Evolutionary conservation across 176 grass and related monocot species (phyloP).

Genomic region (Guadua angustifolia): DNA sequence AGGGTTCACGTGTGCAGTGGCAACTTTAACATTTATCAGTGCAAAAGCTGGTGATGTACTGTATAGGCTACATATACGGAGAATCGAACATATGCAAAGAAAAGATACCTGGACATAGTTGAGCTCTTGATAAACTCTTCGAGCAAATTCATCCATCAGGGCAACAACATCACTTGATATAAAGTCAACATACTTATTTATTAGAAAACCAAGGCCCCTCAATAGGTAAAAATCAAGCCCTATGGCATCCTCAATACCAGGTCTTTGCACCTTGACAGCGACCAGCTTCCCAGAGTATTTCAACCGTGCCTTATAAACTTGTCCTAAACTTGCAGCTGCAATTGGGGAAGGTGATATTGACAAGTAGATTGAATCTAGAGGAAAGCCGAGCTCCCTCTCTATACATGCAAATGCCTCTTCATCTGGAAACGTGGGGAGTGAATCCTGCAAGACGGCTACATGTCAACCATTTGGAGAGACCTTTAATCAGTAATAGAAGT

Average conservation of each 20-base stretch:
- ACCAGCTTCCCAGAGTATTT: constrained; percentile 74
- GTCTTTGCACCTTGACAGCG: constrained; percentile 92
- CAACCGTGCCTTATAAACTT: constrained; percentile 90
- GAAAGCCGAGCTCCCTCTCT: constrained; percentile 76
- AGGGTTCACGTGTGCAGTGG: not conserved
- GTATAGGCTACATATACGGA: not conserved
- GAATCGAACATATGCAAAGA: constrained; percentile 21
- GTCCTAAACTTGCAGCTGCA: constrained; percentile 94
- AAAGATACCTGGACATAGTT: constrained; percentile 94
- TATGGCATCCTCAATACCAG: constrained; percentile 85
- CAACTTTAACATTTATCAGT: too few relatives aligned
- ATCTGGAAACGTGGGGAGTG: constrained; percentile 93
- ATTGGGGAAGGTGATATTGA: constrained; percentile 81
- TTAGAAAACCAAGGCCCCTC: constrained; percentile 75
- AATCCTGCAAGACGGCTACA: constrained; percentile 65
- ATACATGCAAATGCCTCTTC: constrained; percentile 88
- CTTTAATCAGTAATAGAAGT: constrained; percentile 12
- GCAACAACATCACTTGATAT: constrained; percentile 83
- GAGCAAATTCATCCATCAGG: constrained; percentile 91
- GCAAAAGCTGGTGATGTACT: too few relatives aligned
- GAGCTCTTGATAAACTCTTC: constrained; percentile 94
- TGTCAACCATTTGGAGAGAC: constrained; percentile 26
- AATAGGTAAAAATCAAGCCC: constrained; percentile 92
- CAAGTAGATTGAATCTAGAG: constrained; percentile 81
- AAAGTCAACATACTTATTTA: constrained; percentile 90